A percentile compares a stretch with the other conserved stretches of the same genome.
Evolutionary conservation across 2,329 filamentous ascomycete species (phyloP).

Genomic region (Drechslerella coelobrocha): DNA sequence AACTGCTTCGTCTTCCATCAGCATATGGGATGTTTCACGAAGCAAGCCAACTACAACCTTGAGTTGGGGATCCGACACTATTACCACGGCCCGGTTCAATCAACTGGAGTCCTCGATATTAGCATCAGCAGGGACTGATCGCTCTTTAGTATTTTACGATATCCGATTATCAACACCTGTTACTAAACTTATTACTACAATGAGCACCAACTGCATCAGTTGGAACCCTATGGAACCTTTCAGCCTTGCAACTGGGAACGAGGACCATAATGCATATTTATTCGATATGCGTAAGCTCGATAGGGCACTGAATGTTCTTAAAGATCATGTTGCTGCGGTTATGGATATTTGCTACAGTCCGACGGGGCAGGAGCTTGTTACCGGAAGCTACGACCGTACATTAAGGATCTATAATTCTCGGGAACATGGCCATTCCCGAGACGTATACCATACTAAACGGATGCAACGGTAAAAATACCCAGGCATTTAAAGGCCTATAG

Average conservation of each 20-base stretch:
- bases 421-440: conserved; percentile 62
- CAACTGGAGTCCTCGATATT: conserved; percentile 91
- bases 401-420: conserved; percentile 64
- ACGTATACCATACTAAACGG: conserved; percentile 96
- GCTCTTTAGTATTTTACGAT: conserved; percentile 89
- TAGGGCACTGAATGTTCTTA: conserved; percentile 84
- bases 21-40: conserved; percentile 85
- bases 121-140: conserved; percentile 82
- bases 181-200: conserved; percentile 78
- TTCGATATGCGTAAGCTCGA: conserved; percentile 95
- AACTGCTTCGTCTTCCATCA: conserved; percentile 75
- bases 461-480: conserved; percentile 72
- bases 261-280: conserved; percentile 90
- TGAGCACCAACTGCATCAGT: conserved; percentile 80
- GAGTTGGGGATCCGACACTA: conserved; percentile 69
- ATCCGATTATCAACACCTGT: conserved; percentile 84
- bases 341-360: conserved; percentile 97
- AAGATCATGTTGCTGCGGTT: conserved; percentile 87
- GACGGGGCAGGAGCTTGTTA: conserved; percentile 91
- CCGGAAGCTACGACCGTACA: conserved; percentile 85
- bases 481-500: not conserved
- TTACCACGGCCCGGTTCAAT: conserved; percentile 88
- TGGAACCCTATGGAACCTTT: conserved; percentile 99
- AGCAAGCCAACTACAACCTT: conserved; percentile 80
- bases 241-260: conserved; percentile 90